A percentile compares a stretch with the other conserved stretches of the same genome.
Conservation (phyloP, 148 eudicot genomes). For the Vaccinium macrocarpon region DNA sequence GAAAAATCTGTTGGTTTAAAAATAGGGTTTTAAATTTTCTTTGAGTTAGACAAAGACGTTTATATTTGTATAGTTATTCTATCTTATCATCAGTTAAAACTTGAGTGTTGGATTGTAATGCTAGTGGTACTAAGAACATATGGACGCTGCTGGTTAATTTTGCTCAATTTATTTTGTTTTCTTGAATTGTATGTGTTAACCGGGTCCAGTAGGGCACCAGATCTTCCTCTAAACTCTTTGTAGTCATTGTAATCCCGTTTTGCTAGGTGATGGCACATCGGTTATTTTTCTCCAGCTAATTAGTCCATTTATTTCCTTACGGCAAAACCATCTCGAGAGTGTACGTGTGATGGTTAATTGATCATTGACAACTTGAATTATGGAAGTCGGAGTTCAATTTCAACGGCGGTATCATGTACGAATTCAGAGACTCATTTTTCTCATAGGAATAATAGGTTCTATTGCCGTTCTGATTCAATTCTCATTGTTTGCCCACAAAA, state of each 20-base stretch:
- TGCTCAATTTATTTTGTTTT: background rate
- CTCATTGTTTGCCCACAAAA: constrained; percentile 26
- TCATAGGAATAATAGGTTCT: constrained; percentile 30
- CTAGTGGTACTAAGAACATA: background rate
- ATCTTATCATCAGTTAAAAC: too few relatives aligned
- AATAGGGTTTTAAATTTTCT: background rate
- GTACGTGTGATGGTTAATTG: background rate
- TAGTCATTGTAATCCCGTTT: background rate
- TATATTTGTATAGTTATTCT: background rate
- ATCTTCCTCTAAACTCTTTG: background rate
- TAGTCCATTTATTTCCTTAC: too few relatives aligned
- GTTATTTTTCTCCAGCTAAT: background rate
- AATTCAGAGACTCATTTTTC: constrained; percentile 28
- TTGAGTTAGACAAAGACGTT: background rate
- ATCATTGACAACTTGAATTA: constrained; percentile 15
- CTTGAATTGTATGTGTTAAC: background rate
- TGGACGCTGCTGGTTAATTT: background rate
- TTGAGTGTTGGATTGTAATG: too few relatives aligned
- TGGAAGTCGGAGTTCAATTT: constrained; percentile 25
- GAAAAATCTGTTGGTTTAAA: background rate
- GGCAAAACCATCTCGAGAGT: background rate
- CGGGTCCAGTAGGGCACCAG: background rate
- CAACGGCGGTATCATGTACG: constrained; percentile 21
- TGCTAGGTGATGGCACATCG: background rate
- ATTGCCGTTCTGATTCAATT: constrained; percentile 36